phyloP scores from a whole-genome alignment of 192 early-diverging fungal genomes.

The Gonapodya sp. region DNA sequence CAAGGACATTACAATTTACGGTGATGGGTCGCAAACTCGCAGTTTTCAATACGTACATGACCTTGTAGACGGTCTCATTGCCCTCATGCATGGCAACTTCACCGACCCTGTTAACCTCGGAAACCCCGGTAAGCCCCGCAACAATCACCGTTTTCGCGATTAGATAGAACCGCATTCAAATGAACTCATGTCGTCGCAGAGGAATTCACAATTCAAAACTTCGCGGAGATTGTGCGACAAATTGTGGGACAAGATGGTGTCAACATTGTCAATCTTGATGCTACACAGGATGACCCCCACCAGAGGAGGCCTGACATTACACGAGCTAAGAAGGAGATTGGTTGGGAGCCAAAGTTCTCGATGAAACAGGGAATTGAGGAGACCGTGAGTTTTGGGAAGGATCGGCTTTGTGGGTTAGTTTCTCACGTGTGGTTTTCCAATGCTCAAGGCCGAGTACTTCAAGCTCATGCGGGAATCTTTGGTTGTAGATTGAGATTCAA shows the following conservation, averaged over 20 bases:
- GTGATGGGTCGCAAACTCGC: conserved; percentile 66
- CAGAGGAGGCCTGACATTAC: conserved; percentile 66
- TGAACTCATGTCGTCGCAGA: conserved; percentile 31
- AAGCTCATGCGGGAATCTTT: neutral
- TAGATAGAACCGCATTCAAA: conserved; percentile 54
- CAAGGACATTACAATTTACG: conserved; percentile 68
- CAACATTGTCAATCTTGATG: conserved; percentile 52
- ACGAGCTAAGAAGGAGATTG: conserved; percentile 47
- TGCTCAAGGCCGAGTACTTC: neutral
- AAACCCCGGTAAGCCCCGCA: conserved; percentile 75
- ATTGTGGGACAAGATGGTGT: conserved; percentile 40
- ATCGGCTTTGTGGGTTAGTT: neutral
- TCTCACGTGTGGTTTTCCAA: neutral
- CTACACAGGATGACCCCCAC: conserved; percentile 65
- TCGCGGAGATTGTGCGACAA: conserved; percentile 64
- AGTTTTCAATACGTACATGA: conserved; percentile 83
- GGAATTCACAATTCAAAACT: conserved; percentile 68
- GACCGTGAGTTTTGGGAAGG: conserved; percentile 42
- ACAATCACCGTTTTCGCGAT: conserved; percentile 60
- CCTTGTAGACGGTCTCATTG: conserved; percentile 69
- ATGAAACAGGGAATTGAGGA: conserved; percentile 68
- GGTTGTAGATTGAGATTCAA: neutral
- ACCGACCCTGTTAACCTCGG: conserved; percentile 68
- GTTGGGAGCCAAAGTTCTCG: conserved; percentile 67
- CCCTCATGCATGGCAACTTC: conserved; percentile 62